Base-by-base conservation (phyloP, 2,329 filamentous ascomycete species). In the Hawksworthiomyces lignivorus region DNA sequence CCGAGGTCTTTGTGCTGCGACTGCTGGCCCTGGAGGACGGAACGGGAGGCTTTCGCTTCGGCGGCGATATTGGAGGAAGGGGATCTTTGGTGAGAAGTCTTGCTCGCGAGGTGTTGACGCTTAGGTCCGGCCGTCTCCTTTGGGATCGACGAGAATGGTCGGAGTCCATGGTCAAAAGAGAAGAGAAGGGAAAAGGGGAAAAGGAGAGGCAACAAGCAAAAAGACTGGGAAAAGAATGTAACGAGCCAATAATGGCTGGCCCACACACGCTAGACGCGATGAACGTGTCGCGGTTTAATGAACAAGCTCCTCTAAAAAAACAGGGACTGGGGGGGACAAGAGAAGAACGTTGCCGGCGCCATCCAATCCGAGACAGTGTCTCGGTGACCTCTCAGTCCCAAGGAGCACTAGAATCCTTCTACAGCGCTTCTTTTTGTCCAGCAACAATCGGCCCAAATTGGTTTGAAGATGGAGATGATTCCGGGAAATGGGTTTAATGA, bases 51-150 rank as follows among this genome's bases (percentile, higher is more conserved):
- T 50, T 54, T 29, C 54, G 50, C 21, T 43, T 46, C 17, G 57
- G 53, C 18, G 57, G 56, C 36, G 58, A 56, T 30, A 34, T 29
- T 36, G 56, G 56, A 27, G 60, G 54, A 32, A 54, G 40, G 26
- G 50, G 42, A 43, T 54, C 54, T 14, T 18, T 28, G 24, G 41
- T 47, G 27, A 36, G 34, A 21, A 49, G 42, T 24, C 36, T 49
- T 18, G 49, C 28, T 31, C 39, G 46, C 39, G 55, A 52, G 22
- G 56, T 61, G 45, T 61, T 60, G 45, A 64, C 57, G 50, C 59
- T 63, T 39, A 64, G 54, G 42, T 64, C 60, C 28, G 63, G 62
- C 22, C 58, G 60, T 27, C 56, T 57, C 39, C 56, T 45, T 26
- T 43, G 45, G 26, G 44, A 42, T 33, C 48, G 48, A 39, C 44